Conservation (phyloP, 495 filamentous ascomycete genomes). For the Hypoxylon crocopeplum region DNA sequence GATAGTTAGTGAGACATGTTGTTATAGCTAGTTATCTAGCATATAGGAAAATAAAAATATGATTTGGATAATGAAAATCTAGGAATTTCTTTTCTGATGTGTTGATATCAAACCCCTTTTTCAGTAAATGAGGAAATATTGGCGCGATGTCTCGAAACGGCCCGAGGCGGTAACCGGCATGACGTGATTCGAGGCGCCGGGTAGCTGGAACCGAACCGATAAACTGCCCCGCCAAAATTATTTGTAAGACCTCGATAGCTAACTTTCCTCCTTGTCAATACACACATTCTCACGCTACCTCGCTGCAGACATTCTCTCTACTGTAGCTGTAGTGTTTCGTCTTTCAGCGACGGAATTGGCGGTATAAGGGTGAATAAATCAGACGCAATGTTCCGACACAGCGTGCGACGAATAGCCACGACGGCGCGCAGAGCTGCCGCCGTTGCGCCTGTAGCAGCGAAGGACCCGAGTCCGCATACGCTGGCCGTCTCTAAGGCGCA, state of each 20-base stretch:
- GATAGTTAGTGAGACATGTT: too few species aligned
- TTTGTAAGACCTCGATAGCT: not conserved
- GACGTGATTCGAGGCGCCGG: constrained; percentile 27
- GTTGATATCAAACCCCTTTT: not conserved
- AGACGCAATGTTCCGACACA: constrained; percentile 57
- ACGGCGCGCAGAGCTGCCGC: constrained; percentile 52
- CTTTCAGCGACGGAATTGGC: not conserved
- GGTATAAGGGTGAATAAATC: not conserved
- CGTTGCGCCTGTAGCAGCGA: constrained; percentile 19
- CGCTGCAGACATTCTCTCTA: not conserved
- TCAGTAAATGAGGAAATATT: not conserved
- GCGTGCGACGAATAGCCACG: constrained; percentile 58
- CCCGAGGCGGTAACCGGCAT: constrained; percentile 35
- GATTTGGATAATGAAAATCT: too few species aligned
- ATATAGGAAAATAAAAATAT: too few species aligned
- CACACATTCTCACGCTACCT: not conserved
- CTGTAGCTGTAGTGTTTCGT: not conserved
- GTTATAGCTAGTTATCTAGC: too few species aligned
- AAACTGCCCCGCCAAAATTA: constrained; percentile 26
- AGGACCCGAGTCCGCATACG: constrained; percentile 45
- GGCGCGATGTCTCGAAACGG: not conserved
- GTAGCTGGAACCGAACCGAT: constrained; percentile 27
- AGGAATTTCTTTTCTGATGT: too few species aligned
- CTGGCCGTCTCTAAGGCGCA: constrained; percentile 78
- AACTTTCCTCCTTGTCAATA: not conserved